These are phyloP conservation scores for Tolypocladium amazonense DNA, from an alignment of 2,329 filamentous ascomycete species.

Conservation along the genomic window DNA sequence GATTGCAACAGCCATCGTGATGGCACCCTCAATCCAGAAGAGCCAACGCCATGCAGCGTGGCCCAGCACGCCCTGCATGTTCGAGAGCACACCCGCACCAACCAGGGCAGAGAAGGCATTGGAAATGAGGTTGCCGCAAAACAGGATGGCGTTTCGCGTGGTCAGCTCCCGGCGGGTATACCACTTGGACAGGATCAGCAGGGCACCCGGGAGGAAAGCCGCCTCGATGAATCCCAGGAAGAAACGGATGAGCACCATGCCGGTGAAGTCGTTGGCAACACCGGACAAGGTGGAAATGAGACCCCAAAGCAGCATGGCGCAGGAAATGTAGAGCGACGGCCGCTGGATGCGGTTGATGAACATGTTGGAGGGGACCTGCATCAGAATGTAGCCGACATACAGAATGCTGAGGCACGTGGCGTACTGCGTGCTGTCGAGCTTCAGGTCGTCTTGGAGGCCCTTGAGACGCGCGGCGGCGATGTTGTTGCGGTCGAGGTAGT, in stretches of 20 bases:
- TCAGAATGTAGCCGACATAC: slow-evolving; percentile 56
- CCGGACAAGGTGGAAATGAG: slow-evolving; percentile 48
- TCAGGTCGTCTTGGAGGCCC: slow-evolving; percentile 51
- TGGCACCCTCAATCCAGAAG: slow-evolving; percentile 46
- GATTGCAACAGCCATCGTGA: slow-evolving; percentile 39
- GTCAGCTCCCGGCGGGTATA: slow-evolving; percentile 52
- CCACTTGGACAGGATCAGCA: slow-evolving; percentile 55
- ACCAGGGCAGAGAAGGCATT: slow-evolving; percentile 50
- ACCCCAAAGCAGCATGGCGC: slow-evolving; percentile 49
- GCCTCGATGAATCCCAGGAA: slow-evolving; percentile 53
- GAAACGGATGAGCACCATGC: slow-evolving; percentile 46
- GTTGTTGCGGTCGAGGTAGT: slow-evolving; percentile 61
- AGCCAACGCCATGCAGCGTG: slow-evolving; percentile 51
- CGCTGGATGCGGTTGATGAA: slow-evolving; percentile 42
- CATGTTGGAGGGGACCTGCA: slow-evolving; percentile 51
- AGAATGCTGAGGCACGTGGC: slow-evolving; percentile 53
- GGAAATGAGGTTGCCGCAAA: slow-evolving; percentile 49
- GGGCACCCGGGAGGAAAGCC: slow-evolving; percentile 52
- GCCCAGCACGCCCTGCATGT: slow-evolving; percentile 44
- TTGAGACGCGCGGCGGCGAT: slow-evolving; percentile 56
- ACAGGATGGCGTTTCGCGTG: slow-evolving; percentile 44
- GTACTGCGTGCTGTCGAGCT: slow-evolving; percentile 47
- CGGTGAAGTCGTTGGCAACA: slow-evolving; percentile 37
- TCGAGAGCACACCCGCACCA: slow-evolving; percentile 46
- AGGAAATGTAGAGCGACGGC: slow-evolving; percentile 39